phyloP scores from a whole-genome alignment of 441 rosid genomes.

The Brassica hybrid region DNA sequence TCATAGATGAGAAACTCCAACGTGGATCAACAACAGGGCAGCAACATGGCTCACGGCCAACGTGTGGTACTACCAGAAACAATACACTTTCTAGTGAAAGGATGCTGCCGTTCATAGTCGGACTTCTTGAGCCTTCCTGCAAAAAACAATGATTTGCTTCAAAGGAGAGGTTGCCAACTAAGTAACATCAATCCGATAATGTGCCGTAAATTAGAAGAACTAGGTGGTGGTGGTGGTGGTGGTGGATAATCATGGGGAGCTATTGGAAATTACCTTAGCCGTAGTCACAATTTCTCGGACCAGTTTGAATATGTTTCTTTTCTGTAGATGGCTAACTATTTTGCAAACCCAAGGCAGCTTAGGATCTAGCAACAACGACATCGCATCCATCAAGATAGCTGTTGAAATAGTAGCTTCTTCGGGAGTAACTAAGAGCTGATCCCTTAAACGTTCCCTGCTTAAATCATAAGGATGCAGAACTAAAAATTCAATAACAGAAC shows the following conservation, averaged over 20 bases:
- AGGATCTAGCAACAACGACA: constrained; percentile 69
- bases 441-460: constrained; percentile 66
- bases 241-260: constrained; percentile 26
- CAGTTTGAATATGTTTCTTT: constrained; percentile 59
- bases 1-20: constrained; percentile 80
- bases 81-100: constrained; percentile 73
- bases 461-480: constrained; percentile 38
- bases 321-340: constrained; percentile 65
- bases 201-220: constrained; percentile 24
- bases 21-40: constrained; percentile 72
- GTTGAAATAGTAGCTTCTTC: constrained; percentile 52
- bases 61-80: constrained; percentile 61
- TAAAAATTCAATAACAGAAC: constrained; percentile 29
- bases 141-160: constrained; percentile 28
- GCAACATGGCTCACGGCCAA: constrained; percentile 66
- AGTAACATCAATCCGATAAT: constrained; percentile 12
- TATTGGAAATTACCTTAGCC: constrained; percentile 57
- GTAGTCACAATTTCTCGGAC: constrained; percentile 69
- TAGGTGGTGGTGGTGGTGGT: constrained; percentile 7
- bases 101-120: constrained; percentile 41
- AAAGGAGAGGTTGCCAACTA: constrained; percentile 16
- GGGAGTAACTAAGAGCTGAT: constrained; percentile 57
- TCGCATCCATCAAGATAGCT: constrained; percentile 69
- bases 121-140: constrained; percentile 61
- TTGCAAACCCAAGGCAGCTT: constrained; percentile 93